Base-by-base conservation (phyloP, 2,329 filamentous ascomycete species). In the Xylaria sp. region DNA sequence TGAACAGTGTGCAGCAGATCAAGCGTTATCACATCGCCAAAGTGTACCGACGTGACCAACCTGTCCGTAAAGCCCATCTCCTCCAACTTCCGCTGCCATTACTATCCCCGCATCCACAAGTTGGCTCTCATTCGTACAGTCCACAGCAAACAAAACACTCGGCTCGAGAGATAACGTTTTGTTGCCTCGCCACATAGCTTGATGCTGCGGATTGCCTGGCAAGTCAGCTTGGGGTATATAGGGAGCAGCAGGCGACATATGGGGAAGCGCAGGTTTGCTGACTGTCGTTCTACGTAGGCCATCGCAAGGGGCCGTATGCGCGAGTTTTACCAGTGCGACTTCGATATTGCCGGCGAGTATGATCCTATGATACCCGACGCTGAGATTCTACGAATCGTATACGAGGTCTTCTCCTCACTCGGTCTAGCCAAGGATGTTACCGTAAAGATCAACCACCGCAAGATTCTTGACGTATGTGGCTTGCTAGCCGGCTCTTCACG, bases 301-400 rank as follows among this genome's bases (percentile, higher is more conserved):
- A 90, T 93, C 83, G 90, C 88, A 66, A 93, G 93, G 79, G 91
- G 91, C 19, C 86, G 90, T 53, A 92, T 93, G 90, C 85, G 91
- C 71, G 91, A 94, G 77, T 93, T 93, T 80, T 93, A 92, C 80
- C 91, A 93, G 79, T 93, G 91, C 80, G 91, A 93, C 81, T 92
- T 93, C 75, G 92, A 93, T 78, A 91, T 93, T 79, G 91, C 91
- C 1, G 91, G 92, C 55, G 81, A 81, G 36, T 92, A 90, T 79
- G 91, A 93, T 75, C 81, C 89, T 24, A 93, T 93, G 91, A 83
- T 93, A 34, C 89, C 91, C 54, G 92, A 93, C 76, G 90, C 91
- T 4, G 91, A 93, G 81, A 88, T 93, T 64, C 80, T 94, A 71
- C 84, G 88, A 64, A 92, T 93, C 70, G 85, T 88, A 21, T 89